Evolutionary conservation across 2,329 filamentous ascomycete genomes (phyloP).

Genomic region (Fusarium beomiforme): DNA sequence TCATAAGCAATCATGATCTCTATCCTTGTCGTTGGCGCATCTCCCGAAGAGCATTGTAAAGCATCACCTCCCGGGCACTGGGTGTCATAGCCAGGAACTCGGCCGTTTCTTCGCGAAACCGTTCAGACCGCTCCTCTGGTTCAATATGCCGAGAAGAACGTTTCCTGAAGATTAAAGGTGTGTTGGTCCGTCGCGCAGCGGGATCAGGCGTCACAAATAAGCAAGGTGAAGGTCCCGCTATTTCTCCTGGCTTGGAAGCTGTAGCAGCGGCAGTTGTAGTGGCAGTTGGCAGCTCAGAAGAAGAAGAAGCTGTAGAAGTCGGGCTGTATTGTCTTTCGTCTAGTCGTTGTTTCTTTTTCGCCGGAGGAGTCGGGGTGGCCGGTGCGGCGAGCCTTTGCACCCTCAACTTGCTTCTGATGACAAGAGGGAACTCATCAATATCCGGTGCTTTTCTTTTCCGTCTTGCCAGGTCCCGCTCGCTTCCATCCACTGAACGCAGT

Average conservation of each 20-base stretch:
- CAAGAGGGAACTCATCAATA: fast-evolving
- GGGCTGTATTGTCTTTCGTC: background rate
- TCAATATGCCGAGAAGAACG: fast-evolving
- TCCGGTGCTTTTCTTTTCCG: background rate
- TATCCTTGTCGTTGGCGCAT: background rate
- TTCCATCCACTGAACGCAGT: background rate
- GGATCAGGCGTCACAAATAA: background rate
- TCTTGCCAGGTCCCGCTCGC: fast-evolving
- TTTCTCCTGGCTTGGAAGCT: fast-evolving
- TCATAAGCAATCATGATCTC: background rate
- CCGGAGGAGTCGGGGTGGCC: fast-evolving
- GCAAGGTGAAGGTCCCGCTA: background rate
- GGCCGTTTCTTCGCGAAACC: background rate
- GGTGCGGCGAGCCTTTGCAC: fast-evolving
- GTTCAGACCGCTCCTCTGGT: fast-evolving
- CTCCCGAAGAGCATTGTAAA: background rate
- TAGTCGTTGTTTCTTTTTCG: background rate
- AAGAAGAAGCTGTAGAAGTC: fast-evolving
- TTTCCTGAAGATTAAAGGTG: background rate
- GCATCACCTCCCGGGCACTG: background rate
- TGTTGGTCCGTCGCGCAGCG: fast-evolving
- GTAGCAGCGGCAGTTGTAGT: fast-evolving
- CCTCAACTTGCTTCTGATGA: background rate
- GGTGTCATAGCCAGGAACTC: background rate
- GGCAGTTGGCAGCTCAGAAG: background rate